Evolutionary conservation across 2,329 filamentous ascomycete species (phyloP), one percentile per base, ranked within the genome.

Genomic region (Pseudogymnoascus sp.): DNA sequence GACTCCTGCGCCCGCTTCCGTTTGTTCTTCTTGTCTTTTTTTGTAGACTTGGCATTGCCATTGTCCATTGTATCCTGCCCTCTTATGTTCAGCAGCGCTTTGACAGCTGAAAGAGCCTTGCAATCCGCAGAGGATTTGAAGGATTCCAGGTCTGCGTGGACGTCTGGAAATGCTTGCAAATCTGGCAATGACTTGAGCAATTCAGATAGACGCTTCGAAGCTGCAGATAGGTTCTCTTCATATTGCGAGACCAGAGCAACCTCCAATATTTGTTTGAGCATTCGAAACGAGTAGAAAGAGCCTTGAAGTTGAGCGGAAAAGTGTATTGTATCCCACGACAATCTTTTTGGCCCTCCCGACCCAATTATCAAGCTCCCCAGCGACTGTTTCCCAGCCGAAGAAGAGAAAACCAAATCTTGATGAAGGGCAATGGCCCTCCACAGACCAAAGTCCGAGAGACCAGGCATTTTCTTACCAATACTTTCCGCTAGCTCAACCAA

Each of bases 241-340:
- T 40, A 25, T 60, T 40, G 34, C 25, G 59, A 38, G 25, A 18
- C 59, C 21, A 60, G 16, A 16, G 23, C 46, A 36, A 73, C 40
- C n/a, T n/a, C 56, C 16, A 66, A 50, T 5, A 73, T 67, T 46
- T 74, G 72, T 44, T 69, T 69, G 7, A 74, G 64, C 14, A 74
- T 71, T 25, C 72, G 69, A 53, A 73, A 70, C 7, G 72, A 73
- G 63, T 74, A 73, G 37, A 67, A 69, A 2, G 70, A 72, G 14
- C 69, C 70, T 61, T 74, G 70, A 16, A 73, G 62, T 59, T 73
- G 71, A 50, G 71, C 70, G 12, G 69, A 65, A 25, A 71, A 68
- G 25, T 75, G 73, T 28, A 75, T 63, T 7, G 67, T 60, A 40
- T 74, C 71, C 73, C 73, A 75, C n/a, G 62, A 67, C 28, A 70